A percentile compares a stretch with the other conserved stretches of the same genome.
phyloP scores from a whole-genome alignment of 768 basidiomycete species.

The Sarcomyxa edulis region DNA sequence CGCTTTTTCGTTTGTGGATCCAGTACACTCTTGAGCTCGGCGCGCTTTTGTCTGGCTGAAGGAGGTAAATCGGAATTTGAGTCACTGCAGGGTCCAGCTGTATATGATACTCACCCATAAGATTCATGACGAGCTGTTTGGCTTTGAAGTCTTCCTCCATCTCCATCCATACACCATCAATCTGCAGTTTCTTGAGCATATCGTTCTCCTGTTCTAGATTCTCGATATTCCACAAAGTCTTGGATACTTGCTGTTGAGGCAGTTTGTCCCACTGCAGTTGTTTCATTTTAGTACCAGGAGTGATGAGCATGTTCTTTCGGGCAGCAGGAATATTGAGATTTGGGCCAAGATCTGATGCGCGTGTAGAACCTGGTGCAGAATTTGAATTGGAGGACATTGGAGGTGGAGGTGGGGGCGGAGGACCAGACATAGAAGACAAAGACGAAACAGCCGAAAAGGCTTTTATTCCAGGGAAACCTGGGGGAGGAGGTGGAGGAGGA shows the following conservation, averaged over 20 bases:
- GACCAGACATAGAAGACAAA: neutral
- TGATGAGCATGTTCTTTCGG: conserved; percentile 82
- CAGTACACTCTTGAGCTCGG: conserved; percentile 87
- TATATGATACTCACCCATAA: conserved; percentile 59
- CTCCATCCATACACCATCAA: conserved; percentile 87
- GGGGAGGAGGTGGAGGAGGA: conserved; percentile 28
- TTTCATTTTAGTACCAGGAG: conserved; percentile 91
- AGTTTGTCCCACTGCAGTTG: conserved; percentile 99
- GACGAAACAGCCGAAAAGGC: neutral
- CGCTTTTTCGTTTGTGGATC: conserved; percentile 90
- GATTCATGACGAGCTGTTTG: conserved; percentile 86
- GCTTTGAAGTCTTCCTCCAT: conserved; percentile 99
- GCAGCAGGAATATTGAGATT: conserved; percentile 52
- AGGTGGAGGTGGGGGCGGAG: conserved; percentile 10
- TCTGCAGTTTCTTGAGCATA: conserved; percentile 76
- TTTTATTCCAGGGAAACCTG: too few relatives aligned
- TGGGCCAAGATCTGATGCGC: conserved; percentile 54
- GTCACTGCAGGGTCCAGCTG: neutral
- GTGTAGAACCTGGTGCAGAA: conserved; percentile 42
- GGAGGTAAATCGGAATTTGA: conserved; percentile 14
- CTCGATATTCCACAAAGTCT: conserved; percentile 84
- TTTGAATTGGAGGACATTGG: conserved; percentile 21
- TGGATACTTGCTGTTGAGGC: conserved; percentile 78
- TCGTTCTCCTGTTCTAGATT: conserved; percentile 64
- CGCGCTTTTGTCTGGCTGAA: conserved; percentile 75